Evolutionary conservation across 345 rosid genomes (phyloP).

Genomic region (Citrus sinensis): DVS_A1.0 CM039164.1:29594001-29594500

Average conservation of each 20-base stretch:
- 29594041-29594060: slow-evolving; percentile 44
- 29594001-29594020: slow-evolving; percentile 6
- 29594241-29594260: not conserved
- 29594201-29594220: not conserved
- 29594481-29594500: not conserved
- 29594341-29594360: not conserved
- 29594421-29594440: not conserved
- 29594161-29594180: slow-evolving; percentile 15
- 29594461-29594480: not conserved
- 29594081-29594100: slow-evolving; percentile 30
- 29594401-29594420: not conserved
- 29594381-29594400: not conserved
- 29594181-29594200: not conserved
- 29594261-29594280: not conserved
- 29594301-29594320: not conserved
- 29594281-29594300: not conserved
- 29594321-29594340: not conserved
- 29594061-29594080: slow-evolving; percentile 14
- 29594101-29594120: slow-evolving; percentile 40
- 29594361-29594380: not conserved
- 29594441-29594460: not conserved
- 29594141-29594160: slow-evolving; percentile 21
- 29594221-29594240: slow-evolving; percentile 3
- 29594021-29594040: slow-evolving; percentile 36
- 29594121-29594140: slow-evolving; percentile 34